Evolutionary conservation across 225 moss, liverwort and hornwort genomes (phyloP).

Genomic region (Marchantia polymorpha): DNA sequence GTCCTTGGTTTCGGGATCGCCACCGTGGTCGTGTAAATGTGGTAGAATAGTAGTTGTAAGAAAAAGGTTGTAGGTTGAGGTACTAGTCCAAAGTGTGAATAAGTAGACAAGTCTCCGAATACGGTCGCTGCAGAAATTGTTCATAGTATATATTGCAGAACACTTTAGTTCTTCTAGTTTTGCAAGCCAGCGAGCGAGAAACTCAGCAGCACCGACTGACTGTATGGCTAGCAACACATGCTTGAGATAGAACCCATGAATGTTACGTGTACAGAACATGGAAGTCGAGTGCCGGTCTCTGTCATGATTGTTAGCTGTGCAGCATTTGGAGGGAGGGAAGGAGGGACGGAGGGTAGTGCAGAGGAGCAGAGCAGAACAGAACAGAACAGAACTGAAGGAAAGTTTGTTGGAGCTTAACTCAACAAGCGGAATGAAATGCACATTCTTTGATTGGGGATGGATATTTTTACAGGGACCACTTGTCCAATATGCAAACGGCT

Average conservation of each 20-base stretch:
- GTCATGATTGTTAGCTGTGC: too few relatives aligned
- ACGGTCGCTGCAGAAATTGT: background rate
- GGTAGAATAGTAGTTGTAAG: background rate
- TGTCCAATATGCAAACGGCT: background rate
- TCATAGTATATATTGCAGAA: background rate
- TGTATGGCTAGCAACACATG: background rate
- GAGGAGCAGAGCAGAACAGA: too few relatives aligned
- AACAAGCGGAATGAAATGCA: background rate
- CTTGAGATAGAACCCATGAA: background rate
- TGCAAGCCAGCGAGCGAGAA: background rate
- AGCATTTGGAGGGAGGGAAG: too few relatives aligned
- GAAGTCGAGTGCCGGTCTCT: background rate
- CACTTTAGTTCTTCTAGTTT: background rate
- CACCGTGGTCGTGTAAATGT: background rate
- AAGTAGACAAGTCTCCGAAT: background rate
- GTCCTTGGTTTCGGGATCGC: background rate
- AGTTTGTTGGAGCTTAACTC: too few relatives aligned
- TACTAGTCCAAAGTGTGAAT: constrained; percentile 4
- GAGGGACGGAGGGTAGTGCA: too few relatives aligned
- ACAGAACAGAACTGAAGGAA: too few relatives aligned
- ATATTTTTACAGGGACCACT: too few relatives aligned
- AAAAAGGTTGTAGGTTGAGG: background rate
- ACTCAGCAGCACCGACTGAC: background rate
- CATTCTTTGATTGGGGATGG: background rate
- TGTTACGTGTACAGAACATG: constrained; percentile 1